phyloP scores from a whole-genome alignment of 129 eudicot genomes.

The Helianthus tuberosus region DNA sequence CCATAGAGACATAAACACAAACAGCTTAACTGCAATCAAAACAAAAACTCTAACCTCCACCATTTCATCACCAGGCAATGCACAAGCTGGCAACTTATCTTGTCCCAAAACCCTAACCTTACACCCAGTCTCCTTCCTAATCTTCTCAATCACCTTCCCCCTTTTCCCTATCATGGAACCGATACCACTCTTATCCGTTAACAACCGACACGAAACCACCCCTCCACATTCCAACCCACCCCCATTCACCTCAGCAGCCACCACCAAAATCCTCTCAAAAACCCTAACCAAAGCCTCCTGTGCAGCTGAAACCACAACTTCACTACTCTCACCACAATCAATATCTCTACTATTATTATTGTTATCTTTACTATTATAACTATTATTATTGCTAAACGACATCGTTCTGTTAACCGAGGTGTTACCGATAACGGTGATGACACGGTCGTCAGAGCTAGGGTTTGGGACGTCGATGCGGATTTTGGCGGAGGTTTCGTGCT shows the following conservation, averaged over 20 bases:
- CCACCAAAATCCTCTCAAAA: conserved; percentile 81
- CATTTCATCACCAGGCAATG: conserved; percentile 52
- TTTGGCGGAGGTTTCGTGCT: conserved; percentile 49
- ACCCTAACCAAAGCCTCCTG: conserved; percentile 83
- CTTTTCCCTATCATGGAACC: conserved; percentile 85
- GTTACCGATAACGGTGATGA: conserved; percentile 54
- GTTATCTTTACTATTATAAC: too few relatives aligned
- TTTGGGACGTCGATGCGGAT: conserved; percentile 73
- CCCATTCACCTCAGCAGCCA: conserved; percentile 65
- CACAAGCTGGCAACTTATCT: conserved; percentile 47
- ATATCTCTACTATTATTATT: too few relatives aligned
- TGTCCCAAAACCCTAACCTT: conserved; percentile 55
- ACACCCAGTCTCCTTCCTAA: conserved; percentile 69
- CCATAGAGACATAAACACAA: conserved; percentile 7
- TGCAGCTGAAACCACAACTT: conserved; percentile 75
- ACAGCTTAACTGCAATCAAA: conserved; percentile 8
- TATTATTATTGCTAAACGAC: too few relatives aligned
- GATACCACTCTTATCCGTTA: conserved; percentile 51
- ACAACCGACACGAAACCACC: conserved; percentile 62
- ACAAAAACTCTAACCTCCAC: conserved; percentile 58
- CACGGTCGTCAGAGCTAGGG: conserved; percentile 50
- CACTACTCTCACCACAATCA: conserved; percentile 10
- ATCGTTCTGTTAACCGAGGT: neutral
- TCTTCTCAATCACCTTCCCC: conserved; percentile 69
- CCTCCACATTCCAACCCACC: conserved; percentile 33